Percentiles rank a stretch among this genome's conserved stretches.
phyloP scores from a whole-genome alignment of 495 filamentous ascomycete genomes.

The Trichoderma reesei region DNA sequence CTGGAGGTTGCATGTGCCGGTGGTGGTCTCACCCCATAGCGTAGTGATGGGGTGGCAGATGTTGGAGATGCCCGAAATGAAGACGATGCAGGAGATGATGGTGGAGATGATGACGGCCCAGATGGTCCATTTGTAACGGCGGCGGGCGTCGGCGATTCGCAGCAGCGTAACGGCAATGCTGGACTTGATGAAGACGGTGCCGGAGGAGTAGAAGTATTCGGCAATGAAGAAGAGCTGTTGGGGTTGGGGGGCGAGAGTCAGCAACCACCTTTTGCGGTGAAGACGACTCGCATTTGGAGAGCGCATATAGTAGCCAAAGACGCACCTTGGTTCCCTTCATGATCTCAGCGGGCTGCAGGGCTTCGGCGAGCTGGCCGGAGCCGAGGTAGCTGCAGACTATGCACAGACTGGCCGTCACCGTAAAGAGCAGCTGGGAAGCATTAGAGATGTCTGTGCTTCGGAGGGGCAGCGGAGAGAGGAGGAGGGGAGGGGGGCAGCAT shows the following conservation, averaged over 20 bases:
- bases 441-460: neutral
- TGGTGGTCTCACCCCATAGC: constrained; percentile 15
- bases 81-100: constrained; percentile 10
- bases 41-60: constrained; percentile 17
- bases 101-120: constrained; percentile 11
- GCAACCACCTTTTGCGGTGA: neutral
- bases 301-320: too few species aligned
- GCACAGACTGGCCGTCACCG: neutral
- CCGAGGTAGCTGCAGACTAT: constrained; percentile 6
- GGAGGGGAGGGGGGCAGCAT: too few species aligned
- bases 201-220: constrained; percentile 4
- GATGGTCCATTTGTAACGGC: constrained; percentile 9
- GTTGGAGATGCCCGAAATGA: constrained; percentile 15
- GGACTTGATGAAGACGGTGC: constrained; percentile 11
- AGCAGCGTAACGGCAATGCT: constrained; percentile 9
- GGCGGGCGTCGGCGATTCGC: constrained; percentile 8
- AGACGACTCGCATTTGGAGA: neutral
- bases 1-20: constrained; percentile 14
- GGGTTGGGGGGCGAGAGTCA: neutral
- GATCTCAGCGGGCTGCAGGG: neutral
- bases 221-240: constrained; percentile 11
- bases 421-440: constrained; percentile 4
- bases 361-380: neutral
- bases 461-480: too few species aligned
- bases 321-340: constrained; percentile 6